These are phyloP conservation scores for Ceratonia siliqua DNA, from an alignment of 306 rosid genomes.

Conservation along the genomic window DNA sequence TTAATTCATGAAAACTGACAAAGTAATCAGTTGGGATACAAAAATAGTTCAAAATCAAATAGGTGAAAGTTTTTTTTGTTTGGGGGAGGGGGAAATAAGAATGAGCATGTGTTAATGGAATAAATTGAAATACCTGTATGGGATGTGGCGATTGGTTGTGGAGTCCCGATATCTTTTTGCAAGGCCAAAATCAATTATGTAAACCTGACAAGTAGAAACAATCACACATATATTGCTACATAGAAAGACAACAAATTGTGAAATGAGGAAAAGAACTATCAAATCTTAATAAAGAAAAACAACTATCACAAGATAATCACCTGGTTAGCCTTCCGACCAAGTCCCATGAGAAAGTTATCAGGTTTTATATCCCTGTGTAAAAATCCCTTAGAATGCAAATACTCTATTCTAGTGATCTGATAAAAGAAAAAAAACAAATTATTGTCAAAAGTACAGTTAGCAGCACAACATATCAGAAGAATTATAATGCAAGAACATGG, in stretches of 20 bases:
- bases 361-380: constrained; percentile 95
- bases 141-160: constrained; percentile 84
- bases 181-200: constrained; percentile 90
- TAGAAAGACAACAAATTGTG: not conserved
- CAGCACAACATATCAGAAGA: not conserved
- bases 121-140: constrained; percentile 60
- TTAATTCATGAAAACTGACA: not conserved
- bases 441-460: not conserved
- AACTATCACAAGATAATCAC: constrained; percentile 39
- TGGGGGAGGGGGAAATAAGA: not conserved
- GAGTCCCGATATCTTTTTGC: constrained; percentile 90
- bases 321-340: constrained; percentile 98
- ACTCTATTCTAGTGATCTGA: constrained; percentile 88
- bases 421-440: not conserved
- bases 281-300: not conserved
- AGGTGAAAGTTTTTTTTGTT: not conserved
- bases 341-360: constrained; percentile 98
- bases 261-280: not conserved
- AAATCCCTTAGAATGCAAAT: constrained; percentile 92
- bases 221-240: not conserved
- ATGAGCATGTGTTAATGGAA: not conserved
- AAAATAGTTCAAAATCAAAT: not conserved
- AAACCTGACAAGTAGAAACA: constrained; percentile 56
- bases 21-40: not conserved
- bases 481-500: not conserved